A percentile compares a stretch with the other conserved stretches of the same genome.
Conservation (phyloP, 495 filamentous ascomycete genomes). For the Cenococcum geophilum region DNA sequence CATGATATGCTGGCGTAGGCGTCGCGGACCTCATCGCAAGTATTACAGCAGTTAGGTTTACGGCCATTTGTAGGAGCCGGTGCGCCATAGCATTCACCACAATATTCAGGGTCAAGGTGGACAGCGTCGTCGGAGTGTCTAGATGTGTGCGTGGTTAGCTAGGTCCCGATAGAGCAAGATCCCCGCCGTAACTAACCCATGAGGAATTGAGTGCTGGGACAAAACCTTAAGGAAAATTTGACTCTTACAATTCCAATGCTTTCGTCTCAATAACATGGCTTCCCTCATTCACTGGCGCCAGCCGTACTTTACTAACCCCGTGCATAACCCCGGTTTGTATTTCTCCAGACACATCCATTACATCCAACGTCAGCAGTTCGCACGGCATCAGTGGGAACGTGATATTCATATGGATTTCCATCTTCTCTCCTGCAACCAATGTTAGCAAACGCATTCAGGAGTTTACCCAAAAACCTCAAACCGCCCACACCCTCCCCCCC, state of each 20-base stretch:
- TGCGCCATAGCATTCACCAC: constrained; percentile 88
- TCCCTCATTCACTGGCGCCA: constrained; percentile 65
- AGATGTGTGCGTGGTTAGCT: constrained; percentile 8
- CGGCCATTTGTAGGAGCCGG: constrained; percentile 58
- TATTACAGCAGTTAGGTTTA: constrained; percentile 87
- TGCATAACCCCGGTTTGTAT: constrained; percentile 90
- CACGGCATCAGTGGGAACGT: constrained; percentile 92
- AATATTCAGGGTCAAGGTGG: constrained; percentile 88
- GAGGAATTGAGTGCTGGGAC: not conserved
- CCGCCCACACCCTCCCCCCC: not conserved
- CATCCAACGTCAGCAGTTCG: constrained; percentile 91
- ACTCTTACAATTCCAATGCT: constrained; percentile 62
- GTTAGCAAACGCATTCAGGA: no score
- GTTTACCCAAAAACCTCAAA: not conserved
- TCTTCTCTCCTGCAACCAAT: constrained; percentile 67
- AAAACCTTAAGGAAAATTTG: constrained; percentile 10
- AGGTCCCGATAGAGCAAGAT: not conserved
- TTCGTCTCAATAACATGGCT: constrained; percentile 70
- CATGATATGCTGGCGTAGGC: constrained; percentile 83
- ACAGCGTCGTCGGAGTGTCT: constrained; percentile 57
- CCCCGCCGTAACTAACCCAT: no score
- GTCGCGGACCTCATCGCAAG: constrained; percentile 91
- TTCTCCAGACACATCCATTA: constrained; percentile 98
- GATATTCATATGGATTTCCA: constrained; percentile 98
- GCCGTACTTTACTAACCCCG: constrained; percentile 81